These are phyloP conservation scores for Neurospora sp. DNA, from an alignment of 495 filamentous ascomycete species.

Conservation along the genomic window DNA sequence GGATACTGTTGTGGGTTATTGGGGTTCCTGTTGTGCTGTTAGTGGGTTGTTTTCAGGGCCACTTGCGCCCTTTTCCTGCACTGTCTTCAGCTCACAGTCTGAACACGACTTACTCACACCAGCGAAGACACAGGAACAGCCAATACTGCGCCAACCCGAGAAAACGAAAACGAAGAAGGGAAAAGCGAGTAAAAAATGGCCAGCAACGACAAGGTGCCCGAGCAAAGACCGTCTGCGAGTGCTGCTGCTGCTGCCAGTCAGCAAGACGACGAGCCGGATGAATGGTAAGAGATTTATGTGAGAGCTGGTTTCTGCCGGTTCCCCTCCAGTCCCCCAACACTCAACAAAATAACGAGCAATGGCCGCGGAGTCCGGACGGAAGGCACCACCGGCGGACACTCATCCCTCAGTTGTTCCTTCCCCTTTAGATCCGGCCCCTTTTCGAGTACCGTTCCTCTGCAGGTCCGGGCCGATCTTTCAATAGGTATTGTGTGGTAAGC, in stretches of 20 bases:
- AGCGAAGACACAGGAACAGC: neutral
- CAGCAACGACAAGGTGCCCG: neutral
- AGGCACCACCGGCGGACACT: neutral
- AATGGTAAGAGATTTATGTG: constrained; percentile 54
- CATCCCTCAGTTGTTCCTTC: neutral
- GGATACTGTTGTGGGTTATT: neutral
- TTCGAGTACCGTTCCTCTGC: neutral
- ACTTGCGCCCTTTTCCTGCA: neutral
- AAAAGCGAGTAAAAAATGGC: neutral
- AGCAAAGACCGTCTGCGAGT: neutral
- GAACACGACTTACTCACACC: neutral
- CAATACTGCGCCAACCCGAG: neutral
- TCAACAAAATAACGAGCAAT: neutral
- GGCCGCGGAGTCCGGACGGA: neutral
- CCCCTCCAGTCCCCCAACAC: neutral
- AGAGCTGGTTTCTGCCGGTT: neutral
- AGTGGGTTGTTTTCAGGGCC: neutral
- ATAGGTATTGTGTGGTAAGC: neutral
- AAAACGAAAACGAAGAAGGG: neutral
- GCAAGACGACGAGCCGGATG: constrained; percentile 85
- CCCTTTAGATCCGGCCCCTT: neutral
- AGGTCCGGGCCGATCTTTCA: neutral
- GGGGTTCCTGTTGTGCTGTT: neutral
- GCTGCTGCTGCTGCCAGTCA: constrained; percentile 11
- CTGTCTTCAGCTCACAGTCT: neutral